Conservation (phyloP, 805 yeast species). For the Jamesozyma hellenica region DNA sequence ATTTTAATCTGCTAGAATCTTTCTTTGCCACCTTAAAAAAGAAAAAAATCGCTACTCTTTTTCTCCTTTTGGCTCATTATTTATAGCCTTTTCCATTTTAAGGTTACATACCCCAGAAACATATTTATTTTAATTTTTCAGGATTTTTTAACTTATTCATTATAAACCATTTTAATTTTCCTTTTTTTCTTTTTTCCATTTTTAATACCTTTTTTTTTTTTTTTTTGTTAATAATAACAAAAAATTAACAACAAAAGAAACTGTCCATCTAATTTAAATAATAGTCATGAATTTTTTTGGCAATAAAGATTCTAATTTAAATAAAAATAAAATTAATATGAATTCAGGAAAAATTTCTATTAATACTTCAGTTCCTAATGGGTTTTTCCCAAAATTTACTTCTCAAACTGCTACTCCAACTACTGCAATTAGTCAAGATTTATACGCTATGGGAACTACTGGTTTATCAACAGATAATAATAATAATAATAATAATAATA, state of each 20-base stretch:
- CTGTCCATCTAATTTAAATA: too few relatives aligned
- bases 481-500: constrained; percentile 13
- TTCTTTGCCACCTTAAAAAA: too few relatives aligned
- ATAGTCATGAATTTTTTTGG: constrained; percentile 25
- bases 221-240: not conserved
- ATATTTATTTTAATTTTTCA: too few relatives aligned
- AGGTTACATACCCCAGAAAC: too few relatives aligned
- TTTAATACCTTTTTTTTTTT: not conserved
- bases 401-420: constrained; percentile 51
- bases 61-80: too few relatives aligned
- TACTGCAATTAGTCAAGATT: constrained; percentile 52
- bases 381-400: constrained; percentile 29
- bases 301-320: constrained; percentile 8
- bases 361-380: constrained; percentile 3
- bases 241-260: not conserved
- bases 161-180: too few relatives aligned
- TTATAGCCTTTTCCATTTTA: too few relatives aligned
- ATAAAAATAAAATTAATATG: constrained; percentile 2
- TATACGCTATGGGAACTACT: constrained; percentile 63
- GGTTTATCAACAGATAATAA: constrained; percentile 22
- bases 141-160: too few relatives aligned
- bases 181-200: too few relatives aligned
- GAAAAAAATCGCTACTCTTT: too few relatives aligned
- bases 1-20: too few relatives aligned
- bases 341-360: constrained; percentile 1